A percentile compares a stretch with the other conserved stretches of the same genome.
phyloP scores from a whole-genome alignment of 352 stramenopile genomes.

The Blastocystis sp. region DNA sequence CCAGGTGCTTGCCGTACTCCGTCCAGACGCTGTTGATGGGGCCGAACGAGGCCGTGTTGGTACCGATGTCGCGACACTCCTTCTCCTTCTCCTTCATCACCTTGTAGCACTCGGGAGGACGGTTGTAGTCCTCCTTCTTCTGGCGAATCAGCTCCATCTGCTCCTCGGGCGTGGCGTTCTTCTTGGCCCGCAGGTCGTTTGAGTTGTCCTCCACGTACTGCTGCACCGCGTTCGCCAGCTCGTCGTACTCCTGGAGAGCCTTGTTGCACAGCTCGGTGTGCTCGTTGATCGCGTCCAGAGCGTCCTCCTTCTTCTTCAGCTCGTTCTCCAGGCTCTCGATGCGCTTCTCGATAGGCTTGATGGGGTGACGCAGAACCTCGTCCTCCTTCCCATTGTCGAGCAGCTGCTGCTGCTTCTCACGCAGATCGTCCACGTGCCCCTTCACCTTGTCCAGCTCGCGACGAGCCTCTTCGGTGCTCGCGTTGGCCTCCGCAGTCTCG shows the following conservation, averaged over 20 bases:
- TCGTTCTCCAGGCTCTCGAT: background rate
- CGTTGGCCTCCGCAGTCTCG: slow-evolving; percentile 20
- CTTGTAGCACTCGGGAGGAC: slow-evolving; percentile 21
- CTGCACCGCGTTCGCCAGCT: slow-evolving; percentile 45
- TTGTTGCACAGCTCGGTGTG: slow-evolving; percentile 40
- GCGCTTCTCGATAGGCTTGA: slow-evolving; percentile 42
- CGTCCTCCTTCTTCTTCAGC: background rate
- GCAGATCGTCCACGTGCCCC: background rate
- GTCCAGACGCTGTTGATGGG: slow-evolving; percentile 44
- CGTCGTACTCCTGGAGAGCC: slow-evolving; percentile 43
- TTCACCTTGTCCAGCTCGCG: slow-evolving; percentile 55
- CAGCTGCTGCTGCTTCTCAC: slow-evolving; percentile 38
- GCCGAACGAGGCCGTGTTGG: slow-evolving; percentile 26
- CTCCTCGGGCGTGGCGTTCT: background rate
- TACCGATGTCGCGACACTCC: slow-evolving; percentile 33
- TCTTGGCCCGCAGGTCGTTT: slow-evolving; percentile 44
- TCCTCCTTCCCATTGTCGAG: slow-evolving; percentile 4
- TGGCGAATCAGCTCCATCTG: slow-evolving; percentile 26
- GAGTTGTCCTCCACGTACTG: slow-evolving; percentile 47
- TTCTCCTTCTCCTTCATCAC: slow-evolving; percentile 56
- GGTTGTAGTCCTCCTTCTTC: slow-evolving; percentile 41
- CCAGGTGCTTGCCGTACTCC: slow-evolving; percentile 50
- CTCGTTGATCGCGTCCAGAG: slow-evolving; percentile 38
- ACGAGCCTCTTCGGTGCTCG: slow-evolving; percentile 1
- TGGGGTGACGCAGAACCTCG: background rate